These are phyloP conservation scores for Candida mattraensis DNA, from an alignment of 805 yeast genomes.

Conservation along the genomic window DNA sequence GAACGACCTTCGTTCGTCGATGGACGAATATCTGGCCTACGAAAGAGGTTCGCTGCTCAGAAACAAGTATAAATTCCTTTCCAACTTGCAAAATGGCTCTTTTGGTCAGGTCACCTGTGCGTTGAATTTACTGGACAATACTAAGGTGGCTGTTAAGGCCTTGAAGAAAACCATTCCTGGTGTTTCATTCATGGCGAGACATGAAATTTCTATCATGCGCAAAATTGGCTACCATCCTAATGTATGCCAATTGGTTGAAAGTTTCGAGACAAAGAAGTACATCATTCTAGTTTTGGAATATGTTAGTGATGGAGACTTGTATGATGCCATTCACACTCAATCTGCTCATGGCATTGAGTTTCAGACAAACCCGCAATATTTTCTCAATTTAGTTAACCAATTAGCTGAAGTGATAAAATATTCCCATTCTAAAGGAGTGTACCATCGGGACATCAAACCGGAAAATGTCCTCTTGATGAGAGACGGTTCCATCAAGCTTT, in stretches of 20 bases:
- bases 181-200: constrained; percentile 46
- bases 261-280: constrained; percentile 52
- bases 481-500: constrained; percentile 55
- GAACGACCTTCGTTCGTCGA: constrained; percentile 27
- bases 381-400: constrained; percentile 43
- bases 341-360: constrained; percentile 27
- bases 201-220: constrained; percentile 49
- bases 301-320: constrained; percentile 65
- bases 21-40: constrained; percentile 42
- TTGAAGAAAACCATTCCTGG: constrained; percentile 47
- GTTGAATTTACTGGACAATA: constrained; percentile 33
- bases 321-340: constrained; percentile 48
- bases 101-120: constrained; percentile 63
- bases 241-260: constrained; percentile 58
- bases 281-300: constrained; percentile 64
- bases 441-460: constrained; percentile 74
- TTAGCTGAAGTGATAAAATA: constrained; percentile 50
- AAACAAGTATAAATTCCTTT: constrained; percentile 42
- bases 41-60: constrained; percentile 39
- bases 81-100: constrained; percentile 54
- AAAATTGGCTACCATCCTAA: constrained; percentile 47
- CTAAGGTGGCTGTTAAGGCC: constrained; percentile 54
- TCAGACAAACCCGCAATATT: constrained; percentile 26
- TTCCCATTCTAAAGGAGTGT: constrained; percentile 58
- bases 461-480: constrained; percentile 60